phyloP scores from a whole-genome alignment of 1,284 basidiomycete species.

The Pseudozyma hubeiensis region DNA sequence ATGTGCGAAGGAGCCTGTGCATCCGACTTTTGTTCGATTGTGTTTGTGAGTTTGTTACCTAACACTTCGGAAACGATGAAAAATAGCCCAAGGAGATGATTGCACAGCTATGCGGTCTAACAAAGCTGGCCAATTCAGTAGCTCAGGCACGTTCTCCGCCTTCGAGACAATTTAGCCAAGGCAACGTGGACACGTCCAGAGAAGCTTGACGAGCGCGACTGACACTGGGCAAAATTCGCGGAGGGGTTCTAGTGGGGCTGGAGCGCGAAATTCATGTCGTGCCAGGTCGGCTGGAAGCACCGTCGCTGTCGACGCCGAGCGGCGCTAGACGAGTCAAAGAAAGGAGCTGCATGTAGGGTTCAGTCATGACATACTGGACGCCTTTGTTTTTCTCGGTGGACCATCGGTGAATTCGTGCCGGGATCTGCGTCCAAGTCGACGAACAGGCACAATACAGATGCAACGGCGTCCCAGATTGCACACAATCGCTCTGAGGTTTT shows the following conservation, averaged over 20 bases:
- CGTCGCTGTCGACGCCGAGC: neutral
- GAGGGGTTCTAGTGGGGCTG: conserved; percentile 31
- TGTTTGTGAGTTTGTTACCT: too few species aligned
- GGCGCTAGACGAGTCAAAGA: neutral
- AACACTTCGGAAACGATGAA: too few species aligned
- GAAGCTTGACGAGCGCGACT: conserved; percentile 10
- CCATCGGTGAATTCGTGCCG: neutral
- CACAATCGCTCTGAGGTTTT: too few species aligned
- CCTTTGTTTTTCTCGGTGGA: neutral
- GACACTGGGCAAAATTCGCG: conserved; percentile 1
- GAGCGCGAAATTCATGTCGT: conserved; percentile 26
- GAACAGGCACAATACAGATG: too few species aligned
- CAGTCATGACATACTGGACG: conserved; percentile 2
- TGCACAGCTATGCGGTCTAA: too few species aligned
- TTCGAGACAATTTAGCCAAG: neutral
- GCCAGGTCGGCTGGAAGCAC: conserved; percentile 37
- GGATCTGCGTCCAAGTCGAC: conserved; percentile 4
- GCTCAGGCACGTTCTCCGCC: too few species aligned
- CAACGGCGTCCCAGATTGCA: too few species aligned
- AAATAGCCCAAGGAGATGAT: too few species aligned
- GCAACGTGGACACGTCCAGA: conserved; percentile 23
- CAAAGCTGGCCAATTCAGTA: too few species aligned
- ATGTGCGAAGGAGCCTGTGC: neutral
- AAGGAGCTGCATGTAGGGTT: conserved; percentile 33
- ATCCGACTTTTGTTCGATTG: too few species aligned